phyloP scores from a whole-genome alignment of 805 yeast genomes.

The Saccharomycopsis olivae region DNA sequence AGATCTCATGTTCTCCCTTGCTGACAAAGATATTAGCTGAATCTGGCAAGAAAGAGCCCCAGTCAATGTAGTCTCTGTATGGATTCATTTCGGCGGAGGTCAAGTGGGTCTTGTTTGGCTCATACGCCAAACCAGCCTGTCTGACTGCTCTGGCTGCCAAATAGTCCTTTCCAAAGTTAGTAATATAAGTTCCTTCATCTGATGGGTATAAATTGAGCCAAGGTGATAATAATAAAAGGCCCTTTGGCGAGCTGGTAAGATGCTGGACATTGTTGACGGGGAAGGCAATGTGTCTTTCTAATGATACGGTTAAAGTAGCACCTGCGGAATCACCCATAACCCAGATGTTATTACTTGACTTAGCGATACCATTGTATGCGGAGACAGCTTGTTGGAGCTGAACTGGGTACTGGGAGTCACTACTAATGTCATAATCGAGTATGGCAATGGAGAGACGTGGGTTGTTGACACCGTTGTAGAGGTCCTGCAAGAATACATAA shows the following conservation, averaged over 20 bases:
- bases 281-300: neutral
- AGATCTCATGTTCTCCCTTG: neutral
- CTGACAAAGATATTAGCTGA: slow-evolving; percentile 2
- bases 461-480: neutral
- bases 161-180: too few relatives aligned
- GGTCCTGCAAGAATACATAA: neutral
- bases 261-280: too few relatives aligned
- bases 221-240: slow-evolving; percentile 4
- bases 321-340: slow-evolving; percentile 24
- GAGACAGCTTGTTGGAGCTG: slow-evolving; percentile 21
- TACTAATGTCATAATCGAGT: slow-evolving; percentile 22
- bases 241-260: neutral
- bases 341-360: slow-evolving; percentile 17
- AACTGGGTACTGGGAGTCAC: slow-evolving; percentile 20
- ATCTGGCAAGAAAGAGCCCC: neutral
- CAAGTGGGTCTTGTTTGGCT: neutral
- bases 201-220: slow-evolving; percentile 6
- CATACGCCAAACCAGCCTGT: neutral
- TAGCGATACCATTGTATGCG: slow-evolving; percentile 16
- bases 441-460: slow-evolving; percentile 19
- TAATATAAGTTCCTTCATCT: neutral
- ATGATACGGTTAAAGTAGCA: slow-evolving; percentile 4
- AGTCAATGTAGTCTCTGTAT: neutral
- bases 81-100: neutral
- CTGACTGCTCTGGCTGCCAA: too few relatives aligned